A percentile compares a stretch with the other conserved stretches of the same genome.
phyloP scores from a whole-genome alignment of 768 basidiomycete species.

The Amanita muscaria region DNA sequence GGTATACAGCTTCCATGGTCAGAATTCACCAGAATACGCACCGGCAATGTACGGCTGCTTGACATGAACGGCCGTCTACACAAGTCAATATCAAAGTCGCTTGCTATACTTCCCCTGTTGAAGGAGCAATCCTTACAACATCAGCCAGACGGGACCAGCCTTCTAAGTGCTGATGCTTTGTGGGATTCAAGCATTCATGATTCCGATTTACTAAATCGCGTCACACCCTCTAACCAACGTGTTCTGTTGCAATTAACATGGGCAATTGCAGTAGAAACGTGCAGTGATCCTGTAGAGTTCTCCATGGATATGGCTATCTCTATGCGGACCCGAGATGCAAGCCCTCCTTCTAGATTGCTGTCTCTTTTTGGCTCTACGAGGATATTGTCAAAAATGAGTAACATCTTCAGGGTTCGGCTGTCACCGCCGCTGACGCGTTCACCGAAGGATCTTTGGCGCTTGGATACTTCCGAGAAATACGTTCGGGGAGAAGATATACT shows the following conservation, averaged over 20 bases:
- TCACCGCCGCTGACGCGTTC: slow-evolving; percentile 81
- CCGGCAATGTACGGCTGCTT: slow-evolving; percentile 80
- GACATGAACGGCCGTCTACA: slow-evolving; percentile 78
- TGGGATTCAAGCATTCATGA: slow-evolving; percentile 96
- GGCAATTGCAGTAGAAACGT: slow-evolving; percentile 75
- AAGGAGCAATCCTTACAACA: slow-evolving; percentile 69
- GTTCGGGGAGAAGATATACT: slow-evolving; percentile 87
- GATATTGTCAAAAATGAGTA: slow-evolving; percentile 68
- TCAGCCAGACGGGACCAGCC: slow-evolving; percentile 76
- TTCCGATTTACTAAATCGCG: slow-evolving; percentile 75
- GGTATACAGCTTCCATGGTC: slow-evolving; percentile 87
- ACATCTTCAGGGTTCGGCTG: slow-evolving; percentile 76
- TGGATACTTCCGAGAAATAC: slow-evolving; percentile 93
- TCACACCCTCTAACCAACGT: slow-evolving; percentile 71
- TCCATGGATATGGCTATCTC: slow-evolving; percentile 78
- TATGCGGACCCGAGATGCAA: slow-evolving; percentile 78
- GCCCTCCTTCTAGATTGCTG: slow-evolving; percentile 70
- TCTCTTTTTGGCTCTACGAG: slow-evolving; percentile 73
- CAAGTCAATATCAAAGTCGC: slow-evolving; percentile 62
- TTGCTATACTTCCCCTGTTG: slow-evolving; percentile 66
- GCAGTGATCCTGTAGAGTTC: slow-evolving; percentile 83
- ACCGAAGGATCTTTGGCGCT: slow-evolving; percentile 83
- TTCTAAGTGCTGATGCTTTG: slow-evolving; percentile 56
- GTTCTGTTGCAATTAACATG: slow-evolving; percentile 72
- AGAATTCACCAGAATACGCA: slow-evolving; percentile 61